These are phyloP conservation scores for Platismatia glauca DNA, from an alignment of 495 filamentous ascomycete species.

Conservation along the genomic window DNA sequence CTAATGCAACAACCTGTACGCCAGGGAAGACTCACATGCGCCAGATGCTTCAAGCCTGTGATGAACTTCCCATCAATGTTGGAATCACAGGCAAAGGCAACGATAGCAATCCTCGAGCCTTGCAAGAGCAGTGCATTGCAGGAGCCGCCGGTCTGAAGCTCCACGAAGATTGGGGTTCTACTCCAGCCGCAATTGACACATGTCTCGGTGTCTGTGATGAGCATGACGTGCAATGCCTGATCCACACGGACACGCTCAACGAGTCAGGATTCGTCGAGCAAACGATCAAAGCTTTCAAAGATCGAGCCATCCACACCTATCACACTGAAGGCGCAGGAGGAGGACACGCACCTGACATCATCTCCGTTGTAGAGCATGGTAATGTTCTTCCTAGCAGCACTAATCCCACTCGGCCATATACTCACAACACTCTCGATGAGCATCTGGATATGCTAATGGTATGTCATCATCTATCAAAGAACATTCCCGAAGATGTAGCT, in stretches of 20 bases:
- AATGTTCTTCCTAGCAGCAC: slow-evolving; percentile 90
- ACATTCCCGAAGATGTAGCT: slow-evolving; percentile 92
- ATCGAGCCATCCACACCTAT: slow-evolving; percentile 93
- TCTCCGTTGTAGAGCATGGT: slow-evolving; percentile 80
- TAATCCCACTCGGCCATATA: slow-evolving; percentile 91
- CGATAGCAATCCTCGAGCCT: slow-evolving; percentile 61
- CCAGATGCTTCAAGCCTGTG: slow-evolving; percentile 88
- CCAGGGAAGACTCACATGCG: slow-evolving; percentile 76
- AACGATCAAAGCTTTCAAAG: slow-evolving; percentile 78
- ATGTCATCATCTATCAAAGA: slow-evolving; percentile 86
- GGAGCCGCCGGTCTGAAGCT: slow-evolving; percentile 89
- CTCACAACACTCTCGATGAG: slow-evolving; percentile 88
- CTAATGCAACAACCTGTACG: slow-evolving; percentile 92
- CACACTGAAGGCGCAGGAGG: slow-evolving; percentile 97
- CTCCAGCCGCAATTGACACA: slow-evolving; percentile 85
- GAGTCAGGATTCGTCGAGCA: slow-evolving; percentile 96
- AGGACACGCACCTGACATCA: slow-evolving; percentile 96
- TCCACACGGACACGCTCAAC: slow-evolving; percentile 97
- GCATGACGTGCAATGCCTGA: slow-evolving; percentile 86
- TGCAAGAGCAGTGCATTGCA: slow-evolving; percentile 73
- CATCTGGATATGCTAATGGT: slow-evolving; percentile 99
- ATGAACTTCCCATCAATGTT: slow-evolving; percentile 79
- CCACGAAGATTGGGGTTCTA: slow-evolving; percentile 96
- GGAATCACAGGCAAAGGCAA: slow-evolving; percentile 97
- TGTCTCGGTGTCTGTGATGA: slow-evolving; percentile 85